A percentile compares a stretch with the other conserved stretches of the same genome.
Evolutionary conservation across 176 grass and related monocot species (phyloP).

Genomic region (Thalia dealbata): DNA sequence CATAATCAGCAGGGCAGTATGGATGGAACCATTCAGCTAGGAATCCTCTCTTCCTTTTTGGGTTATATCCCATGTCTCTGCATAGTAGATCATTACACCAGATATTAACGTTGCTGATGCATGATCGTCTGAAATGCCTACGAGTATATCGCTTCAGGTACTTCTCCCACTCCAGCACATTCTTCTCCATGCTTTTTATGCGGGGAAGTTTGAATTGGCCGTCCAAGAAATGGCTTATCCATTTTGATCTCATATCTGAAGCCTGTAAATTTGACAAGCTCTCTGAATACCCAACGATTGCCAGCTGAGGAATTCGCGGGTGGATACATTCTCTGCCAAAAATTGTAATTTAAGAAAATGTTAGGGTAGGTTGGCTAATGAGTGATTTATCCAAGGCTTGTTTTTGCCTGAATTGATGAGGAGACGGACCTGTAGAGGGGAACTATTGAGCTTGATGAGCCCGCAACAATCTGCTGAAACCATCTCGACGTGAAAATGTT

Average conservation of each 20-base stretch:
- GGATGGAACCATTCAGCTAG: constrained; percentile 68
- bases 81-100: constrained; percentile 76
- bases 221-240: constrained; percentile 50
- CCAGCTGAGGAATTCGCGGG: constrained; percentile 63
- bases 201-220: constrained; percentile 46
- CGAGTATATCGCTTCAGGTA: constrained; percentile 51
- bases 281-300: constrained; percentile 68
- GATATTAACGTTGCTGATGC: constrained; percentile 57
- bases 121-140: constrained; percentile 44
- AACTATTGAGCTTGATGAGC: constrained; percentile 34
- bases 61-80: constrained; percentile 61
- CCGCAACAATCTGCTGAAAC: constrained; percentile 47
- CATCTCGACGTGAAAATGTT: constrained; percentile 56
- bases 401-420: neutral
- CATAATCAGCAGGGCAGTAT: constrained; percentile 64
- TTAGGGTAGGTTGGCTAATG: neutral
- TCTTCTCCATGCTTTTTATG: constrained; percentile 69
- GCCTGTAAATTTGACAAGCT: constrained; percentile 54
- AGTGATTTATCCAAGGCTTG: neutral
- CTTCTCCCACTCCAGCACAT: constrained; percentile 52
- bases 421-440: constrained; percentile 55
- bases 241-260: constrained; percentile 59
- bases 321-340: constrained; percentile 59
- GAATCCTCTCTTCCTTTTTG: constrained; percentile 66
- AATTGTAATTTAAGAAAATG: neutral